A percentile compares a stretch with the other conserved stretches of the same genome.
These are phyloP conservation scores for Coprinopsis sp. DNA, from an alignment of 768 basidiomycete species.

Conservation along the genomic window DNA sequence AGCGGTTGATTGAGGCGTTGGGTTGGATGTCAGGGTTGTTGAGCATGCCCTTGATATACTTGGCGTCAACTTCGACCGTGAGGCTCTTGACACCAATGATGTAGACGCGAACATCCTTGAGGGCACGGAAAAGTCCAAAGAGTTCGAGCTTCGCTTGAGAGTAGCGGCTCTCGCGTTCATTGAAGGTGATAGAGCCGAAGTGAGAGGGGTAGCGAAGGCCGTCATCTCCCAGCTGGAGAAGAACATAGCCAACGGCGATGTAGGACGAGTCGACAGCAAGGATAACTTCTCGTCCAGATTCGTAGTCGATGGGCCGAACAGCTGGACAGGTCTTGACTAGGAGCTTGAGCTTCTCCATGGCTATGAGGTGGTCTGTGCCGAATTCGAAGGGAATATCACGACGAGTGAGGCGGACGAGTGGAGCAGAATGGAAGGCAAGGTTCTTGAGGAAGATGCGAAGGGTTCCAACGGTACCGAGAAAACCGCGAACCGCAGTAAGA, in stretches of 20 bases:
- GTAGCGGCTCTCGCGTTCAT: slow-evolving; percentile 17
- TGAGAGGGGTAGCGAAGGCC: slow-evolving; percentile 12
- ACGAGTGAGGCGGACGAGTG: slow-evolving; percentile 20
- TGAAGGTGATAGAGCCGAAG: slow-evolving; percentile 17
- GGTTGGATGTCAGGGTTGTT: slow-evolving; percentile 28
- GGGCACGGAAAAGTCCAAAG: slow-evolving; percentile 23
- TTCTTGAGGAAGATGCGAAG: slow-evolving; percentile 26
- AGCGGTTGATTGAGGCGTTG: slow-evolving; percentile 24
- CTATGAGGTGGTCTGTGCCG: slow-evolving; percentile 18
- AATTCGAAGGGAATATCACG: slow-evolving; percentile 27
- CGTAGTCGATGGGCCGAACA: slow-evolving; percentile 29
- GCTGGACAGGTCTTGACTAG: slow-evolving; percentile 19
- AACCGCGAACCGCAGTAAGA: slow-evolving; percentile 22
- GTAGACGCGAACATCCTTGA: slow-evolving; percentile 17
- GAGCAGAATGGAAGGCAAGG: slow-evolving; percentile 19
- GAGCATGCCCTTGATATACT: slow-evolving; percentile 30
- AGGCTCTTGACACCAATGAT: slow-evolving; percentile 22
- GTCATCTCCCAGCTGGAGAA: slow-evolving; percentile 14
- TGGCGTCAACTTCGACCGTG: slow-evolving; percentile 25
- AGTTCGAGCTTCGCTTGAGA: slow-evolving; percentile 33
- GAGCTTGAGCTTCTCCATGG: slow-evolving; percentile 22
- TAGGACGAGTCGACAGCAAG: slow-evolving; percentile 33
- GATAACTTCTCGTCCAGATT: slow-evolving; percentile 20
- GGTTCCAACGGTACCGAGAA: slow-evolving; percentile 26
- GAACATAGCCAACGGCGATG: slow-evolving; percentile 29